Conservation (phyloP, 1,284 basidiomycete species). For the Leccinum solheimii region DNA sequence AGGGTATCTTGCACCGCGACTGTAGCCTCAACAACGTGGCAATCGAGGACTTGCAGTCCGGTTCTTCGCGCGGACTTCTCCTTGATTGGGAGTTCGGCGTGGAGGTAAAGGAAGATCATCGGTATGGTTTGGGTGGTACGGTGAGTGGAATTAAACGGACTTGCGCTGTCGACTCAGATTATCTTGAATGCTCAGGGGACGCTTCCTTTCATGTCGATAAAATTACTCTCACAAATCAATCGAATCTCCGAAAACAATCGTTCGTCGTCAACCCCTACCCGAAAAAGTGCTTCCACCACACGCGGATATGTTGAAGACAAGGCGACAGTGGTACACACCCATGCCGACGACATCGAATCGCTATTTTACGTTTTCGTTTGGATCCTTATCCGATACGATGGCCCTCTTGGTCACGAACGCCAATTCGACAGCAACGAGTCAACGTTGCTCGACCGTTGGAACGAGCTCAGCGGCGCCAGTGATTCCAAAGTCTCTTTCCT, state of each 20-base stretch:
- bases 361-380: not conserved
- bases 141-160: not conserved
- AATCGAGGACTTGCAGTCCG: not conserved
- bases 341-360: not conserved
- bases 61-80: not conserved
- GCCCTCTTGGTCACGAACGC: not conserved
- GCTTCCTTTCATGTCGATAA: not conserved
- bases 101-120: not conserved
- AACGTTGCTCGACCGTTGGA: not conserved
- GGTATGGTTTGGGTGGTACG: not conserved
- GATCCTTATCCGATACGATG: not conserved
- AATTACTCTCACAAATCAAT: not conserved
- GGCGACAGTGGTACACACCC: not conserved
- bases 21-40: not conserved
- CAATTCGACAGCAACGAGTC: not conserved
- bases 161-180: not conserved
- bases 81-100: constrained; percentile 5
- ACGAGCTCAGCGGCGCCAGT: not conserved
- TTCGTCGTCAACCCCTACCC: not conserved
- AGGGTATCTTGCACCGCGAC: not conserved
- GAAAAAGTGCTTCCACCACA: not conserved
- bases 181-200: not conserved
- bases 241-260: not conserved
- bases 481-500: not conserved
- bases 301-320: not conserved